These are phyloP conservation scores for Xylaria grammica DNA, from an alignment of 495 filamentous ascomycete genomes.

Conservation along the genomic window DNA sequence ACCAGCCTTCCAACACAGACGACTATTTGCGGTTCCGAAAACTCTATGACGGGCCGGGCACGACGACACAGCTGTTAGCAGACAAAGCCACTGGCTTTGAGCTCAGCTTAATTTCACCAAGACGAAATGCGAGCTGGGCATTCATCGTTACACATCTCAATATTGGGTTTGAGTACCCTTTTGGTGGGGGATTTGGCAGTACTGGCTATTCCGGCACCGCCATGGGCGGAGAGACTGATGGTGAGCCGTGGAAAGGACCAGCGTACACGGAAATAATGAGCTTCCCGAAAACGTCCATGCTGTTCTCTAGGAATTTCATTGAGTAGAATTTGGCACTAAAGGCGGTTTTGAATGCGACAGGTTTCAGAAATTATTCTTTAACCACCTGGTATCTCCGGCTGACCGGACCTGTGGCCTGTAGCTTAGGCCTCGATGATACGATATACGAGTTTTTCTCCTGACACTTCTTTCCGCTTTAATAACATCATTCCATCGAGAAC, in stretches of 20 bases:
- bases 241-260: not conserved
- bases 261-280: not conserved
- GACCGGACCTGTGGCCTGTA: too few species aligned
- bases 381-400: too few species aligned
- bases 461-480: too few species aligned
- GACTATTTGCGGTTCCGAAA: not conserved
- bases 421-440: too few species aligned
- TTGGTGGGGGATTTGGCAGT: conserved; percentile 20
- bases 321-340: too few species aligned
- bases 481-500: too few species aligned
- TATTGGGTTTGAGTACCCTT: conserved; percentile 20
- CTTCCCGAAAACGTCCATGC: not conserved
- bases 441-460: too few species aligned
- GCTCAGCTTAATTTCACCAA: conserved; percentile 2
- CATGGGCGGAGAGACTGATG: not conserved
- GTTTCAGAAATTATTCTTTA: too few species aligned
- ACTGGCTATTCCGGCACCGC: conserved; percentile 18
- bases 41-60: conserved; percentile 1
- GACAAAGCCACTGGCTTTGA: conserved; percentile 15
- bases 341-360: too few species aligned
- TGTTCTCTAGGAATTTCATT: not conserved
- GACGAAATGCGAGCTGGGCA: not conserved
- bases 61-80: not conserved
- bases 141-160: conserved; percentile 9
- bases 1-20: conserved; percentile 11